A percentile compares a stretch with the other conserved stretches of the same genome.
These are phyloP conservation scores for Talaromyces sp. DNA, from an alignment of 2,329 filamentous ascomycete species.

Conservation along the genomic window DNA sequence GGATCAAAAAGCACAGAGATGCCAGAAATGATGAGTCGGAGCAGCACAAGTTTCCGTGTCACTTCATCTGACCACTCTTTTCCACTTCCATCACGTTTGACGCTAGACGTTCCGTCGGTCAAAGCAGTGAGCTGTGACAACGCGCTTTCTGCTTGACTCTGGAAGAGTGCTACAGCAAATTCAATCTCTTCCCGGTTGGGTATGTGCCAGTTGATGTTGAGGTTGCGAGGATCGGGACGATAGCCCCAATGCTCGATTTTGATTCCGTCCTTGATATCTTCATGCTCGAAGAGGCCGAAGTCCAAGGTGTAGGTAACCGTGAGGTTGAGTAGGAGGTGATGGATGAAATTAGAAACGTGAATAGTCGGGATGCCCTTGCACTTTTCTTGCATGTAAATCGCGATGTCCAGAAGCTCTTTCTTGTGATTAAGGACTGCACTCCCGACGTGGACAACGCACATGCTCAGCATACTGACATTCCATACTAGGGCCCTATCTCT, in stretches of 20 bases:
- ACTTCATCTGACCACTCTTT: constrained; percentile 99
- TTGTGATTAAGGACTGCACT: constrained; percentile 85
- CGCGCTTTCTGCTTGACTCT: constrained; percentile 74
- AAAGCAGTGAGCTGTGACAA: constrained; percentile 70
- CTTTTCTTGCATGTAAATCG: constrained; percentile 92
- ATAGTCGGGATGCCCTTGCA: constrained; percentile 92
- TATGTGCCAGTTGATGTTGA: constrained; percentile 89
- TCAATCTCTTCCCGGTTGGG: constrained; percentile 75
- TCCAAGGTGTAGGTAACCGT: constrained; percentile 93
- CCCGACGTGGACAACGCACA: constrained; percentile 96
- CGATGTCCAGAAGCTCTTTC: constrained; percentile 83
- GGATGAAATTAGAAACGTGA: constrained; percentile 95
- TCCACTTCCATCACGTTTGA: constrained; percentile 89
- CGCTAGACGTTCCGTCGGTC: constrained; percentile 74
- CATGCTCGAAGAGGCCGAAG: constrained; percentile 80
- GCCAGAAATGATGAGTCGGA: constrained; percentile 85
- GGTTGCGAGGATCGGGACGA: constrained; percentile 66
- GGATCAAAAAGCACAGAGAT: constrained; percentile 87
- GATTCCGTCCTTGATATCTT: constrained; percentile 66
- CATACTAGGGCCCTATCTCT: constrained; percentile 90
- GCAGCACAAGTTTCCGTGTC: constrained; percentile 79
- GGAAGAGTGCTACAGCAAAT: constrained; percentile 86
- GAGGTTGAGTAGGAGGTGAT: constrained; percentile 89
- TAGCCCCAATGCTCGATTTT: constrained; percentile 81
- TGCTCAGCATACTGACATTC: constrained; percentile 95